phyloP scores from a whole-genome alignment of 106 monocot species.

The Phalaenopsis equestris region DNA sequence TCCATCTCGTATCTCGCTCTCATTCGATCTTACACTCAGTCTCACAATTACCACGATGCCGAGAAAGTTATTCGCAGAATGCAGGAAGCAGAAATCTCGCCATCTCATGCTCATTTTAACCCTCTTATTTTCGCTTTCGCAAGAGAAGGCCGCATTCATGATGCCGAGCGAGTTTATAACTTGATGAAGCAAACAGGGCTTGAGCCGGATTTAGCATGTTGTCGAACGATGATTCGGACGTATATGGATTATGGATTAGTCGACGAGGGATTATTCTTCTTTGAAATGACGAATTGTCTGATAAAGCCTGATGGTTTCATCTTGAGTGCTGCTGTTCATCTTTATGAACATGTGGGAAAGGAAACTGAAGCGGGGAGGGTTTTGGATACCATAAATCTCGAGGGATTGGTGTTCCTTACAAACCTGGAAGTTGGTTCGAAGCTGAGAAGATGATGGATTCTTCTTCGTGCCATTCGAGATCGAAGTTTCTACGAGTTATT shows the following conservation, averaged over 20 bases:
- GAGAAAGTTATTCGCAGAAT: slow-evolving; percentile 52
- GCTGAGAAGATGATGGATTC: neutral
- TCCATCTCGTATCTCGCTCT: slow-evolving; percentile 65
- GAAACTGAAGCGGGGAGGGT: slow-evolving; percentile 38
- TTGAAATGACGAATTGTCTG: slow-evolving; percentile 27
- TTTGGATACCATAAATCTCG: slow-evolving; percentile 40
- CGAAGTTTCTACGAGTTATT: too few species aligned
- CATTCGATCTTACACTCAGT: slow-evolving; percentile 52
- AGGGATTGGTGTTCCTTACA: slow-evolving; percentile 53
- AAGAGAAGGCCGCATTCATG: slow-evolving; percentile 41
- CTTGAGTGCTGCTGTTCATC: slow-evolving; percentile 77
- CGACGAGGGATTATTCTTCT: slow-evolving; percentile 63
- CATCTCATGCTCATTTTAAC: slow-evolving; percentile 69
- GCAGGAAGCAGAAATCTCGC: slow-evolving; percentile 33
- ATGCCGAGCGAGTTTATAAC: slow-evolving; percentile 59
- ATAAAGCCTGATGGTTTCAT: slow-evolving; percentile 77
- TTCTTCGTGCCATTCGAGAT: too few species aligned
- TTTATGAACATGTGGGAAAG: slow-evolving; percentile 52
- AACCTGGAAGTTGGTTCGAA: slow-evolving; percentile 70
- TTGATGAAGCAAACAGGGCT: slow-evolving; percentile 51
- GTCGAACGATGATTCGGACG: slow-evolving; percentile 65
- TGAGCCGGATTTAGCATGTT: slow-evolving; percentile 66
- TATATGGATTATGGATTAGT: slow-evolving; percentile 65
- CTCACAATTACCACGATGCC: slow-evolving; percentile 33
- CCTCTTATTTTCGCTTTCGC: slow-evolving; percentile 55